A percentile compares a stretch with the other conserved stretches of the same genome.
phyloP scores from a whole-genome alignment of 331 rosid species.

The Pyrus hybrid region DNA sequence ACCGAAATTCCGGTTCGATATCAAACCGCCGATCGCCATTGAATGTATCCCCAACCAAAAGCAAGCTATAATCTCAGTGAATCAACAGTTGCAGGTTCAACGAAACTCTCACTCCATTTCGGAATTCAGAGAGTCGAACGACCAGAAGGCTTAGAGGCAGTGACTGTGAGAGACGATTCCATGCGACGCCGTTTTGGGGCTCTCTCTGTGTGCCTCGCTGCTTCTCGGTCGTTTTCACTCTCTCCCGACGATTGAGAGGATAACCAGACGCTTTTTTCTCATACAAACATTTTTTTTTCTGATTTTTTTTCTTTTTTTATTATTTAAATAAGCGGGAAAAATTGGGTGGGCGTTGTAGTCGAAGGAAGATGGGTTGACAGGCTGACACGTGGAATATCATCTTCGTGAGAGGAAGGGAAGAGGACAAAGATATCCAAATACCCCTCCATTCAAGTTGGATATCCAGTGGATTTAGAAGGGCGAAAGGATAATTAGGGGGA shows the following conservation, averaged over 20 bases:
- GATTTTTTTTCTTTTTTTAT: not conserved
- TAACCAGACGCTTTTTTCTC: conserved; percentile 18
- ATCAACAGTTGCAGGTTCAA: not conserved
- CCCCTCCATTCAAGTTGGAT: conserved; percentile 1
- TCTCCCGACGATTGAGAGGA: conserved; percentile 24
- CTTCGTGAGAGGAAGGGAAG: not conserved
- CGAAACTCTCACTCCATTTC: conserved; percentile 11
- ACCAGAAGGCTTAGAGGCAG: not conserved
- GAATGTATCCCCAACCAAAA: not conserved
- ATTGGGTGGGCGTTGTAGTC: conserved; percentile 36
- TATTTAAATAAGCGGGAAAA: conserved; percentile 25
- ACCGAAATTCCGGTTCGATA: conserved; percentile 62
- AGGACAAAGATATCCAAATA: not conserved
- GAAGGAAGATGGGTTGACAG: conserved; percentile 32
- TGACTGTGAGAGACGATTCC: not conserved
- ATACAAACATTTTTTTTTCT: not conserved
- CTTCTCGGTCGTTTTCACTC: conserved; percentile 3
- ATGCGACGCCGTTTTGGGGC: conserved; percentile 20
- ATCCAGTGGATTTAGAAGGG: not conserved
- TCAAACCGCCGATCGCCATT: conserved; percentile 66
- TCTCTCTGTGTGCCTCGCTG: not conserved
- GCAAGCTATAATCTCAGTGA: not conserved
- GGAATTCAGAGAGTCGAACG: conserved; percentile 6
- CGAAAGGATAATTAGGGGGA: not conserved
- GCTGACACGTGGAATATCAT: conserved; percentile 53